Evolutionary conservation across 2,329 filamentous ascomycete species (phyloP), one percentile per base, ranked within the genome.

Genomic region (Hypoxylon sp.): DNA sequence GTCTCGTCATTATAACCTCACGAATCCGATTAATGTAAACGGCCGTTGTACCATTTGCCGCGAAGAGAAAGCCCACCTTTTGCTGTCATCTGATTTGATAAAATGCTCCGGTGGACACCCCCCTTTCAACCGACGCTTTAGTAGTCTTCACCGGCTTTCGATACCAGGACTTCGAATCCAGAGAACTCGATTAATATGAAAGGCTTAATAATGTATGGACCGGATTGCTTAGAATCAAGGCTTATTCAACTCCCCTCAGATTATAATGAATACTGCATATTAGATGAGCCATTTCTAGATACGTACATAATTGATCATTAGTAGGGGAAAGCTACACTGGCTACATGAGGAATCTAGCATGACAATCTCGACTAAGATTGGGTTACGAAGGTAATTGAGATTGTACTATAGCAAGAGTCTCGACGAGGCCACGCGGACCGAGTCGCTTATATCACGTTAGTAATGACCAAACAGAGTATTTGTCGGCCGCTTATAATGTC

Each of bases 181-280:
- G 50, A 35, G 50, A 37, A 19, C 24, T 11, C 35, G 57, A 53
- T 48, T 14, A 13, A 61, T 61, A 63, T 64, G 51, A 69, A 17
- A 42, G 17, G 60, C 67, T 67, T 35, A 63, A 63, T 67, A 67
- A 33, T 22, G 31, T 54, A 66, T 42, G 46, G 58, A 64, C 55
- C 66, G 58, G 54, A 61, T 58, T 44, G 57, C 55, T 54, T 51
- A 57, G 60, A 69, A 69, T 64, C 22, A 42, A 50, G 35, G 59
- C 44, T 67, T 63, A 63, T 55, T 60, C 71, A 72, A 67, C 62
- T 70, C 70, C 67, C 71, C 61, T 46, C 69, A 59, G 59, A 59
- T 50, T 69, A 57, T 59, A 54, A 63, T 55, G 22, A 59, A 50
- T n/a, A 44, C 42, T 57, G 62, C 48, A 52, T 55, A 54, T 57